Base-by-base conservation (phyloP, 257 asterid genomes). In the Coffea canephora region DNA sequence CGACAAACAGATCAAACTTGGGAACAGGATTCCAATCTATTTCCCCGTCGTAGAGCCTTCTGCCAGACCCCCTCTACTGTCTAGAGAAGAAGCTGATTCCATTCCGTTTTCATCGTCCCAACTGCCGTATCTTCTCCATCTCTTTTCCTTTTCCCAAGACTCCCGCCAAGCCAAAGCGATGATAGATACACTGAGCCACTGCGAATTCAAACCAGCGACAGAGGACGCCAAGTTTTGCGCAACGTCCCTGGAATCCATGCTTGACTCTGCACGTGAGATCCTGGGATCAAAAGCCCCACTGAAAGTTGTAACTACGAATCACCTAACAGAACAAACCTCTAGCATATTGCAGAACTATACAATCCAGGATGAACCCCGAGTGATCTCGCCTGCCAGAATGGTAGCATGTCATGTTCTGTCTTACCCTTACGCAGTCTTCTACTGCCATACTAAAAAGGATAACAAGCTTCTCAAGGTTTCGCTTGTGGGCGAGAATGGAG, bases 161-260 rank as follows among this genome's bases (percentile, higher is more conserved):
- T 90, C 97, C 36, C 78, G 87, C 6, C 98, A 91, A 71, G 97
- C 98, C 79, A 46, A 41, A 65, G 97, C 98, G 73, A 84, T 95
- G 82, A 59, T 65, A 77, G 73, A 81, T 12, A 90, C 98, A 0
- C 97, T 94, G 21, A 75, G 74, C 54, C 98, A 91, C 86, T 94
- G 97, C 12, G 97, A 95, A 72, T 75, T 74, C 79, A 83, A 87
- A 13, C 89, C 98, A 0, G 68, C 89, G 41, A 66, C 79, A 59
- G 94, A 94, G 0, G 98, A 95, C 74, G 84, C 86, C n/a, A 95
- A 91, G 71, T 91, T 90, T 78, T 95, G 98, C 57, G 93, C 96
- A 50, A 85, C 95, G 10, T 90, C 98, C 0, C 71, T 95, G 5
- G 98, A 95, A 50, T 85, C 87, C 80, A 81, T 95, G 96, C 85